Evolutionary conservation across 352 stramenopile species (phyloP).

Genomic region (Globisporangium spinosum): DNA sequence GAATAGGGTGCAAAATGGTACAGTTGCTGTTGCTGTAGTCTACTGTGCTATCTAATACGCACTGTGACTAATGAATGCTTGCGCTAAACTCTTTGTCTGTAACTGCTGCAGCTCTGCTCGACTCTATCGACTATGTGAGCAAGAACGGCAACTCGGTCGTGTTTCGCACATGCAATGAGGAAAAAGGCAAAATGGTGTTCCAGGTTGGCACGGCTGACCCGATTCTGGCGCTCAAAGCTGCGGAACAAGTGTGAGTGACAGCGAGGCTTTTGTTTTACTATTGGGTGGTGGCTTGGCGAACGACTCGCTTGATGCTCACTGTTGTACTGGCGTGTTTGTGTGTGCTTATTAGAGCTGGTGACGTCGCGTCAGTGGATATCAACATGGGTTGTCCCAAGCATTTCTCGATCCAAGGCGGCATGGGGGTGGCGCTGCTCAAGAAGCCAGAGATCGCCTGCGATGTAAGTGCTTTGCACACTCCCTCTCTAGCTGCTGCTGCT

Average conservation of each 20-base stretch:
- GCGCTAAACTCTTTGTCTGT: neutral
- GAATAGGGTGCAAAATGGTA: constrained; percentile 79
- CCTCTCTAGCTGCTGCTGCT: too few relatives aligned
- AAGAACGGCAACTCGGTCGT: constrained; percentile 82
- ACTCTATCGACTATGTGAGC: constrained; percentile 90
- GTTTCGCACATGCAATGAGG: constrained; percentile 84
- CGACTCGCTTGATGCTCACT: neutral
- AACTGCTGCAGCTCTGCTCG: constrained; percentile 43
- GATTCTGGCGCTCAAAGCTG: constrained; percentile 70
- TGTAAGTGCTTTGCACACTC: constrained; percentile 24
- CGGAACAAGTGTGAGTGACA: constrained; percentile 62
- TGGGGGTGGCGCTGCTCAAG: constrained; percentile 88
- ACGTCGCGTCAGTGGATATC: constrained; percentile 90
- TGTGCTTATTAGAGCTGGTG: constrained; percentile 39
- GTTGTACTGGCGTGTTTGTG: neutral
- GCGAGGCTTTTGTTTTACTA: neutral
- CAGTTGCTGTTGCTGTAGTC: neutral
- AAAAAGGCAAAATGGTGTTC: constrained; percentile 83
- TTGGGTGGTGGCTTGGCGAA: neutral
- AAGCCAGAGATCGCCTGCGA: constrained; percentile 87
- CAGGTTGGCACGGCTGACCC: constrained; percentile 87
- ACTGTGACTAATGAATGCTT: neutral
- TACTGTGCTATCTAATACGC: neutral
- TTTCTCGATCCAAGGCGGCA: constrained; percentile 90
- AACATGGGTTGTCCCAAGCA: constrained; percentile 96